Base-by-base conservation (phyloP, 352 stramenopile genomes). In the Phytophthora citricola region DNA sequence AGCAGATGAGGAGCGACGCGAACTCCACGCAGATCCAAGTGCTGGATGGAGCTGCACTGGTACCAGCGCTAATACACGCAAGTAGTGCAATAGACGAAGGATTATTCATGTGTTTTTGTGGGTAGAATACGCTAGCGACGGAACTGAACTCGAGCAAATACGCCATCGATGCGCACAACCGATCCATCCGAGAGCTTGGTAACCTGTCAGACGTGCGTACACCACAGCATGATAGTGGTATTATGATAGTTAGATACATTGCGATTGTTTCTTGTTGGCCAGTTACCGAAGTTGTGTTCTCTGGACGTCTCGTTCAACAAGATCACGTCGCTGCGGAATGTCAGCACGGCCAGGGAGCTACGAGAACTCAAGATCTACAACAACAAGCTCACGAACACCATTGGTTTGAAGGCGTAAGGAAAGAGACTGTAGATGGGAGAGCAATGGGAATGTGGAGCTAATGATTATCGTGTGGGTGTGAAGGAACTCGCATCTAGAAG, bases 121-220 rank as follows among this genome's bases (percentile, higher is more conserved):
- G n/a, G 10, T 47, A 88, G 77, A 60, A 45, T 34, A 36, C 57
- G 46, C 76, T 94, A 0, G 74, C 69, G 39, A 76, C 67, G 2
- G 84, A 94, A 65, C 76, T 85, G 27, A 94, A 93, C 58, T 94
- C 84, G 41, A 94, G 82, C 71, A 91, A 92, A 46, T 94, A 78
- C 61, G 86, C 71, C 8, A 81, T 94, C 48, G 87, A 94, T 49
- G 87, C 81, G 24, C 85, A 94, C 69, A 91, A 93, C 50, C 81
- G 87, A 26, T 77, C 69, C 5, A 79, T 93, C 15, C 47, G 82
- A 20, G 74, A 89, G 62, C 70, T 93, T 29, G 68, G 54, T 12
- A 87, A 94, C 51, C 53, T 94, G 17, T 88, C 81, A 0, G 78
- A 89, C 72, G 86, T 91, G 14, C 29, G 12, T 27, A 24, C 27